A percentile compares a stretch with the other conserved stretches of the same genome.
These are phyloP conservation scores for Coprinopsis cinerea DNA, from an alignment of 768 basidiomycete species.

Conservation along the genomic window DNA sequence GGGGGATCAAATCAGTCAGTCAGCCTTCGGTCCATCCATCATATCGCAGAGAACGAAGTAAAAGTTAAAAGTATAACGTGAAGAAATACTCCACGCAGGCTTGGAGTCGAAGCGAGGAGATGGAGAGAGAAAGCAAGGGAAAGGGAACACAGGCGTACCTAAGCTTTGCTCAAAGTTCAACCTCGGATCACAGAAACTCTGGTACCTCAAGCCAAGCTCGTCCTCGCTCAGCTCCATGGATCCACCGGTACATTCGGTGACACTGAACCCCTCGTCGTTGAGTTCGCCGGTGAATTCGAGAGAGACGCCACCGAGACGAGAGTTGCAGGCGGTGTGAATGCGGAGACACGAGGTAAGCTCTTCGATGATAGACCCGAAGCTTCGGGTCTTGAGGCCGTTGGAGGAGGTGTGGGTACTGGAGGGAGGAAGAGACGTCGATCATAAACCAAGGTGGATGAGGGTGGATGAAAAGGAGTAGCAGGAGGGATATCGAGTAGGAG, in stretches of 20 bases:
- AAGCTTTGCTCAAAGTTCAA: constrained; percentile 92
- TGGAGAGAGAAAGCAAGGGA: not conserved
- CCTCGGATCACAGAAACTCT: constrained; percentile 92
- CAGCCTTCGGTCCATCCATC: too few relatives aligned
- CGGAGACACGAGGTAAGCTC: constrained; percentile 80
- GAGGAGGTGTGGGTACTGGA: constrained; percentile 76
- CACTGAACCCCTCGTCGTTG: constrained; percentile 85
- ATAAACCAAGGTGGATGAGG: not conserved
- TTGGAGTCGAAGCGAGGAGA: not conserved
- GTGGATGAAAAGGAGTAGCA: not conserved
- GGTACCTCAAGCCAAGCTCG: constrained; percentile 84
- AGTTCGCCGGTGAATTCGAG: constrained; percentile 92
- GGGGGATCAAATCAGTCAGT: not conserved
- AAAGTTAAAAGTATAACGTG: not conserved
- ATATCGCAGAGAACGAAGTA: too few relatives aligned
- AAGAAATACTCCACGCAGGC: not conserved
- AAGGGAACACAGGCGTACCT: constrained; percentile 42
- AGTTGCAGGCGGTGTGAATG: constrained; percentile 71
- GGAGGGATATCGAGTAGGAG: not conserved
- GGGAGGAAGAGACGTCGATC: not conserved
- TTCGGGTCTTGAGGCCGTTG: constrained; percentile 81
- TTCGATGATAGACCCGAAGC: constrained; percentile 83
- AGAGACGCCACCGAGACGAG: constrained; percentile 77
- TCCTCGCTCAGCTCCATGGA: constrained; percentile 93
- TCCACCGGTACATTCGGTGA: constrained; percentile 95